Base-by-base conservation (phyloP, 2,329 filamentous ascomycete genomes). In the Ceratocystis colombiana region DNA sequence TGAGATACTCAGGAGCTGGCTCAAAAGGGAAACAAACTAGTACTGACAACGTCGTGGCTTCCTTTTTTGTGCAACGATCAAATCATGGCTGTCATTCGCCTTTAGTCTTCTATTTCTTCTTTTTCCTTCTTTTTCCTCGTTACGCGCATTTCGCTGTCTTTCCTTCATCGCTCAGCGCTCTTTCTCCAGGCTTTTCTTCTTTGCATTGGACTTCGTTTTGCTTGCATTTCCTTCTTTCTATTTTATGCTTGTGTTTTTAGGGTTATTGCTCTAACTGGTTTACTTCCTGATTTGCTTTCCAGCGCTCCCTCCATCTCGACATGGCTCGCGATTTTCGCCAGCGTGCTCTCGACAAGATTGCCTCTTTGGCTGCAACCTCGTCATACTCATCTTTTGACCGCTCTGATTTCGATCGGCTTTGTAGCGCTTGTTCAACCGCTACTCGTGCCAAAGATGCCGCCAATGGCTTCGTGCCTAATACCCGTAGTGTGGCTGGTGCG, bases 261-360 rank as follows among this genome's bases (percentile, higher is more conserved):
- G 22, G 28, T 22, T 59, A 30, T 28, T 53, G 28, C 37, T 17
- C 17, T 22, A 25, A 7, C 6, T 53, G 20, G 48, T 12, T 46
- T 25, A 20, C 30, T 17, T 22, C n/a, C 64, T 55, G 15, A 17
- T 46, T 33, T 53, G 28, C 41, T 53, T 20, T 41, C 25, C 7
- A 1, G 15, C 50, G 30, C 10, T 25, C 25, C 22, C 48, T 53
- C 15, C 25, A 25, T 0, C 48, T 15, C 50, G 62, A 65, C 68
- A 83, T 83, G 76, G 76, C 79, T 69, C 79, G 80, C 72, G 78
- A 83, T 71, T 80, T 87, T 69, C 83, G 85, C 72, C 82, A 81
- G 69, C 79, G 79, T 72, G 85, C 85, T 70, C 77, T 88, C 66
- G 78, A 86, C 75, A 86, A 84, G 76, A 86, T 88, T 70, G 85